Percentiles rank a stretch among this genome's conserved stretches.
These are phyloP conservation scores for Phaffia australis DNA, from an alignment of 768 basidiomycete genomes.

Conservation along the genomic window DNA sequence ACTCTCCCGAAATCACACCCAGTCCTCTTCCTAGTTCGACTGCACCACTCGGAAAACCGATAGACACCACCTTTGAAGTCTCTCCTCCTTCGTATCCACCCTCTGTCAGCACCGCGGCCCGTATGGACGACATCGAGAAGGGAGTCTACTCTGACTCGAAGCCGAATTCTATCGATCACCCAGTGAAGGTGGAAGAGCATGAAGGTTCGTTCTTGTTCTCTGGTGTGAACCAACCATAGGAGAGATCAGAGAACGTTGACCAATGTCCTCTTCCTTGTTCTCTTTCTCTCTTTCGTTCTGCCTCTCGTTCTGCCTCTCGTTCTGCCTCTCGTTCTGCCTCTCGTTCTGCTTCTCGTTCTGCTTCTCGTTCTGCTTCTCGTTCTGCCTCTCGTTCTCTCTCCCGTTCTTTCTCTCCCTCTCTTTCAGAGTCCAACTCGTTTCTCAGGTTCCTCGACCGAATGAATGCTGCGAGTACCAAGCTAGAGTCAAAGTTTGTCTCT, in stretches of 20 bases:
- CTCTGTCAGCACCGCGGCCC: neutral
- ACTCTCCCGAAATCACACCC: no score
- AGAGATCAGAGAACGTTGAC: neutral
- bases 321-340: neutral
- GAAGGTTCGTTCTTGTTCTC: neutral
- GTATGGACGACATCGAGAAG: neutral
- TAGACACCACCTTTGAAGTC: neutral
- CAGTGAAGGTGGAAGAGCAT: no score
- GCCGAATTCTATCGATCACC: no score
- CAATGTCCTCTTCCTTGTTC: neutral
- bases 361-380: neutral
- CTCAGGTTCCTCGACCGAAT: neutral
- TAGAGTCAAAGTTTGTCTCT: constrained; percentile 18
- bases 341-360: neutral
- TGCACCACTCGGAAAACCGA: no score
- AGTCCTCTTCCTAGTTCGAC: no score
- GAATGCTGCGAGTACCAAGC: constrained; percentile 5
- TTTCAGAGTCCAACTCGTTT: constrained; percentile 7
- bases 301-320: neutral
- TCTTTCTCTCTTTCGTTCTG: neutral
- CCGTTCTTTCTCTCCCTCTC: neutral
- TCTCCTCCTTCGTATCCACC: no score
- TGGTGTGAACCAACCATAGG: neutral
- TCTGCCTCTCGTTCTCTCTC: constrained; percentile 1
- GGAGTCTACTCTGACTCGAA: no score